A percentile compares a stretch with the other conserved stretches of the same genome.
These are phyloP conservation scores for Tripterygium wilfordii DNA, from an alignment of 177 flowering plant genomes.

Conservation along the genomic window DNA sequence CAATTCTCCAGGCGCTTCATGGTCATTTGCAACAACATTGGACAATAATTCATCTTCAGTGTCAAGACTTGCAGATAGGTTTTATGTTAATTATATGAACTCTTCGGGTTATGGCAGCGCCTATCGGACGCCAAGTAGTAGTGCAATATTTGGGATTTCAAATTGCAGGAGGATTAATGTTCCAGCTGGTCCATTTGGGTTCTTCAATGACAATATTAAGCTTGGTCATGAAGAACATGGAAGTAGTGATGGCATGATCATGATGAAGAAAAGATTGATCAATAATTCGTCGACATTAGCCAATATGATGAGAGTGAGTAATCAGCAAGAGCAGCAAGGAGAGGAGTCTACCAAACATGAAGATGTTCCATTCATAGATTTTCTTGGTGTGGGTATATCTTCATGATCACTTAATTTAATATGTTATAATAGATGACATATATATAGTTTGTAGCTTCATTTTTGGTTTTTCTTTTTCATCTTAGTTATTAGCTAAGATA, in stretches of 20 bases:
- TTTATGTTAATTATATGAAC: slow-evolving; percentile 6
- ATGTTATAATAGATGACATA: too few species aligned
- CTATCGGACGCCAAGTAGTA: too few species aligned
- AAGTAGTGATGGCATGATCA: too few species aligned
- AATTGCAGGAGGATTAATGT: slow-evolving; percentile 20
- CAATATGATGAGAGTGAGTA: slow-evolving; percentile 8
- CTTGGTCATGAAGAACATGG: slow-evolving; percentile 11
- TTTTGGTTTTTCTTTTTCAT: not conserved
- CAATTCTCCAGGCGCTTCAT: slow-evolving; percentile 12
- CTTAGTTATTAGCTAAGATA: too few species aligned
- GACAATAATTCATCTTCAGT: slow-evolving; percentile 10
- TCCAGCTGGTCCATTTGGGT: slow-evolving; percentile 17
- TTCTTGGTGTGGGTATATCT: slow-evolving; percentile 76
- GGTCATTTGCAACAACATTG: slow-evolving; percentile 25
- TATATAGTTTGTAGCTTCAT: not conserved
- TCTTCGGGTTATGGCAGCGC: slow-evolving; percentile 19
- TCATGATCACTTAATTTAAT: slow-evolving; percentile 17
- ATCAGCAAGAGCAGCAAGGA: slow-evolving; percentile 22
- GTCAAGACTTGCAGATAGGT: slow-evolving; percentile 13
- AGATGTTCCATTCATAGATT: slow-evolving; percentile 65
- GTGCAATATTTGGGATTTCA: slow-evolving; percentile 6
- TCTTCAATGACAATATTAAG: too few species aligned
- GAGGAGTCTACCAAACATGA: slow-evolving; percentile 29
- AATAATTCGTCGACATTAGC: slow-evolving; percentile 14
- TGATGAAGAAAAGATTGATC: slow-evolving; percentile 19